A percentile compares a stretch with the other conserved stretches of the same genome.
Evolutionary conservation across 371 early-diverging fungal species (phyloP).

Genomic region (Fennellomyces sp.): DNA sequence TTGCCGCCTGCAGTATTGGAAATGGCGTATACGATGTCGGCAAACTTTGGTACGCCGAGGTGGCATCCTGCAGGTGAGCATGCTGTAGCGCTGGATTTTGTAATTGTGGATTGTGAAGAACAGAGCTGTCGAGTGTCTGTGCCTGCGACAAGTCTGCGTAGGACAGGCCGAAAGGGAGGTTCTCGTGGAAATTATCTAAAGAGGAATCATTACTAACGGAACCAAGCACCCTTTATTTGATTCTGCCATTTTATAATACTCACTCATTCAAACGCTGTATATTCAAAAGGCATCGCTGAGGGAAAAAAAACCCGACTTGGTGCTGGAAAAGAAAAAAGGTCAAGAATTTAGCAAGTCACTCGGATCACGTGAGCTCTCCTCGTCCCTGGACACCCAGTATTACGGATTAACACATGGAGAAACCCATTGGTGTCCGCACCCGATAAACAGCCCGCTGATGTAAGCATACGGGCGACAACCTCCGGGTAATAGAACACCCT

Average conservation of each 20-base stretch:
- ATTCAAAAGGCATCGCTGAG: too few relatives aligned
- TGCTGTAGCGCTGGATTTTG: constrained; percentile 14
- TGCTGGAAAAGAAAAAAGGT: too few relatives aligned
- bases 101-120: constrained; percentile 22
- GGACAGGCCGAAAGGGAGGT: constrained; percentile 28
- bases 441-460: too few relatives aligned
- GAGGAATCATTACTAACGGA: constrained; percentile 15
- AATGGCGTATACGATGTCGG: constrained; percentile 25
- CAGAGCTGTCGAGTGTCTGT: constrained; percentile 20
- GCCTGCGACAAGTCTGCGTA: constrained; percentile 32
- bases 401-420: too few relatives aligned
- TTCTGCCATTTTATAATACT: constrained; percentile 7
- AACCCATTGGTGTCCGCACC: too few relatives aligned
- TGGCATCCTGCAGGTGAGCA: constrained; percentile 14
- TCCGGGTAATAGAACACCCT: too few relatives aligned
- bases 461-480: too few relatives aligned
- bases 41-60: constrained; percentile 10
- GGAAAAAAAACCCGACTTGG: too few relatives aligned
- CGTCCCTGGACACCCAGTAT: too few relatives aligned
- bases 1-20: constrained; percentile 24
- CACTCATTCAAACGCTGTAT: constrained; percentile 4
- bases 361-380: too few relatives aligned
- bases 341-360: too few relatives aligned
- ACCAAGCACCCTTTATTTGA: too few relatives aligned
- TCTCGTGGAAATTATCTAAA: constrained; percentile 29